phyloP scores from a whole-genome alignment of 2,329 filamentous ascomycete genomes.

The Orbilia brochopaga region DNA sequence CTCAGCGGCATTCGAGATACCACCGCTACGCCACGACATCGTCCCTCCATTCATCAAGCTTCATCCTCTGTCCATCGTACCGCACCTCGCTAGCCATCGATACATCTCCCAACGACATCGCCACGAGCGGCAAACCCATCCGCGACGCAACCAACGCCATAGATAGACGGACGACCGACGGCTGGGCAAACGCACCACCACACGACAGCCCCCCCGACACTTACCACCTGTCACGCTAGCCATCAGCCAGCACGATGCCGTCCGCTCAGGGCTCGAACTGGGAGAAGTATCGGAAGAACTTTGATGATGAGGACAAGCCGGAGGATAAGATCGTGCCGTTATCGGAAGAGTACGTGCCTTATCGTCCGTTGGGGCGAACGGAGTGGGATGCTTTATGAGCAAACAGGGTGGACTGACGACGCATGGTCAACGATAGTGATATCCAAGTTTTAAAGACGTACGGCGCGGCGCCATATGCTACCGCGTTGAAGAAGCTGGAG shows the following conservation, averaged over 20 bases:
- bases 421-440: conserved; percentile 69
- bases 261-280: conserved; percentile 91
- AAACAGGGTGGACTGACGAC: conserved; percentile 53
- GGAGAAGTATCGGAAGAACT: conserved; percentile 99
- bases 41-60: conserved; percentile 21
- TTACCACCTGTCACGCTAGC: conserved; percentile 43
- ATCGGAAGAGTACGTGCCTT: conserved; percentile 79
- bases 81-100: conserved; percentile 17
- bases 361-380: background rate
- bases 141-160: background rate
- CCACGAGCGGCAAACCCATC: background rate
- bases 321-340: conserved; percentile 99
- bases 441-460: conserved; percentile 99
- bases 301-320: conserved; percentile 92
- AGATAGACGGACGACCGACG: conserved; percentile 7
- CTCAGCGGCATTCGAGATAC: conserved; percentile 43
- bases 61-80: conserved; percentile 19
- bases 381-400: conserved; percentile 13
- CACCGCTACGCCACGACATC: conserved; percentile 22
- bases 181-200: conserved; percentile 10
- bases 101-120: conserved; percentile 3
- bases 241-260: conserved; percentile 67
- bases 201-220: conserved; percentile 43
- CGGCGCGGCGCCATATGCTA: conserved; percentile 92
- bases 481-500: conserved; percentile 93